phyloP scores from a whole-genome alignment of 2,329 filamentous ascomycete species.

The Biscogniauxia sp. region DNA sequence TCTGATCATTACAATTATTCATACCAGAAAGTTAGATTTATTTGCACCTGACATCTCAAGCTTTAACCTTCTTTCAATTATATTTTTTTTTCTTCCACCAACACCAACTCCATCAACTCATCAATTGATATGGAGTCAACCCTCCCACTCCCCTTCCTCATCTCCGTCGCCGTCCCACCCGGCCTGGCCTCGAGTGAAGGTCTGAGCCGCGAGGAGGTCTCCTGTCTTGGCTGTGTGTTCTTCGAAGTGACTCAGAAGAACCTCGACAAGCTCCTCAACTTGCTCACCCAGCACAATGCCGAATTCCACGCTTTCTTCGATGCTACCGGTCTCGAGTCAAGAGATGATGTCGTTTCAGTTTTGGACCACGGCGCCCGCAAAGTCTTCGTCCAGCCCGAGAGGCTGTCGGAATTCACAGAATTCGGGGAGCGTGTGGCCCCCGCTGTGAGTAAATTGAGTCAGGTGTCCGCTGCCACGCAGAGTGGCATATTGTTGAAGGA shows the following conservation, averaged over 20 bases:
- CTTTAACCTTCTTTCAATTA: too few relatives aligned
- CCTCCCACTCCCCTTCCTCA: slow-evolving; percentile 61
- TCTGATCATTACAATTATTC: neutral
- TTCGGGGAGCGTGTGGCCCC: slow-evolving; percentile 58
- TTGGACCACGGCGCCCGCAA: slow-evolving; percentile 83
- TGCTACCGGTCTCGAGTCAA: slow-evolving; percentile 64
- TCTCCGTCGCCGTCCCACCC: slow-evolving; percentile 53
- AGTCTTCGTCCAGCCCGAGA: slow-evolving; percentile 74
- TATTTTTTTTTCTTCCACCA: too few relatives aligned
- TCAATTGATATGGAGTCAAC: slow-evolving; percentile 57
- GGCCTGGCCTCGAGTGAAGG: slow-evolving; percentile 49
- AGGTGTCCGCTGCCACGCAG: slow-evolving; percentile 43
- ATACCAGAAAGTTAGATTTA: too few relatives aligned
- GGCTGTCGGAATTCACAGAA: slow-evolving; percentile 58
- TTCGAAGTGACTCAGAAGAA: slow-evolving; percentile 46
- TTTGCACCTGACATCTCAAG: too few relatives aligned
- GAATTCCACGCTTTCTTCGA: slow-evolving; percentile 71
- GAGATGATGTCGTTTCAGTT: slow-evolving; percentile 73
- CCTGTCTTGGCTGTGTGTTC: slow-evolving; percentile 58
- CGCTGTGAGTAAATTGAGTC: slow-evolving; percentile 44
- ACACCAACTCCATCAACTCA: neutral
- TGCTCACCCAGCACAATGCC: slow-evolving; percentile 49
- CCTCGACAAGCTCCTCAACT: slow-evolving; percentile 42
- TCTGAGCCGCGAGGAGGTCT: slow-evolving; percentile 55
- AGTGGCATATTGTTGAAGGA: slow-evolving; percentile 53